phyloP scores from a whole-genome alignment of 306 rosid genomes.

The Vigna nakashimae region DNA sequence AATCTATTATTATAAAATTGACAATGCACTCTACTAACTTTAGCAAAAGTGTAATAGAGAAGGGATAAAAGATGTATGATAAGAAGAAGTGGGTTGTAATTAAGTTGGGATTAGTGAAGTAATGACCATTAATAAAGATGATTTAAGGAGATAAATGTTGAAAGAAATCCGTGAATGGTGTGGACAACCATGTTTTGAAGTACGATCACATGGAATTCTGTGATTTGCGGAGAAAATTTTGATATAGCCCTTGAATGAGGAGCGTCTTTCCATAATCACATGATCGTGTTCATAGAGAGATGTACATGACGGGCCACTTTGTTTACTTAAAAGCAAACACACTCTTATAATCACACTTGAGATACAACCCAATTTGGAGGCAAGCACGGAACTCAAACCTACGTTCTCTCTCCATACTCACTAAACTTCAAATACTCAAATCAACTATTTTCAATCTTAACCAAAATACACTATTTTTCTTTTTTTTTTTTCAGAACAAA shows the following conservation, averaged over 20 bases:
- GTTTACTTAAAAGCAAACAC: constrained; percentile 72
- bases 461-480: neutral
- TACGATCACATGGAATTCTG: constrained; percentile 46
- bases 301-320: constrained; percentile 83
- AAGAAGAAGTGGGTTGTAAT: no score
- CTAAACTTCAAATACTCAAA: constrained; percentile 14
- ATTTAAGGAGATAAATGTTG: neutral
- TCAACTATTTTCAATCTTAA: constrained; percentile 6
- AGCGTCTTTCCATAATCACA: constrained; percentile 64
- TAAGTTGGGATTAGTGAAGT: neutral
- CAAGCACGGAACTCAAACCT: constrained; percentile 54
- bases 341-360: constrained; percentile 67
- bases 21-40: no score
- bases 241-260: constrained; percentile 38
- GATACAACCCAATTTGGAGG: constrained; percentile 73
- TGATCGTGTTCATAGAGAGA: constrained; percentile 70
- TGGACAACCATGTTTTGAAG: constrained; percentile 25
- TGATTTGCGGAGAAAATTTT: constrained; percentile 47
- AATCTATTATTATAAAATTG: no score
- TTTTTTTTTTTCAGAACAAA: neutral
- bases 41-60: no score
- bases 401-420: constrained; percentile 26
- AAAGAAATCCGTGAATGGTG: constrained; percentile 31
- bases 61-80: no score
- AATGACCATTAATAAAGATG: no score